Conservation (phyloP, 2,329 filamentous ascomycete species). For the Fusarium albosuccineum region DNA sequence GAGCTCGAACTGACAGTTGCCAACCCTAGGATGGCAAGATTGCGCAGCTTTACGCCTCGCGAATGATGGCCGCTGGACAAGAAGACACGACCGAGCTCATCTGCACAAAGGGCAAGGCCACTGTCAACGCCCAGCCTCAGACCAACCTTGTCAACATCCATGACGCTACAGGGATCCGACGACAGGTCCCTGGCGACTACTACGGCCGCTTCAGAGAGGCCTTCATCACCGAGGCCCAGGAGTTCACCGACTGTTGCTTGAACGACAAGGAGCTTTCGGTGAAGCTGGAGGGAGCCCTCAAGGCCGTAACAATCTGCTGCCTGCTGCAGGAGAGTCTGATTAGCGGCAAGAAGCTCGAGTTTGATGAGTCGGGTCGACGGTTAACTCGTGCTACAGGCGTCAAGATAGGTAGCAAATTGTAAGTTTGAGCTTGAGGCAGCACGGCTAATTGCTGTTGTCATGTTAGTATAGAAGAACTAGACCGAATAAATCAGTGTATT, state of each 20-base stretch:
- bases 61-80: constrained; percentile 16
- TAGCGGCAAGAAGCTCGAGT: constrained; percentile 9
- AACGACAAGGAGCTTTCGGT: constrained; percentile 4
- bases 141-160: constrained; percentile 7
- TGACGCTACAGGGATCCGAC: neutral
- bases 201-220: constrained; percentile 10
- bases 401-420: neutral
- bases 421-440: neutral
- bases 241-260: constrained; percentile 9
- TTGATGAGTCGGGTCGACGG: constrained; percentile 1
- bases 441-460: neutral
- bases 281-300: constrained; percentile 1
- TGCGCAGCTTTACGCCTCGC: constrained; percentile 6
- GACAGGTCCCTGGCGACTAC: constrained; percentile 1
- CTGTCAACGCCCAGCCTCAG: constrained; percentile 2
- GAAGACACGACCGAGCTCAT: constrained; percentile 16
- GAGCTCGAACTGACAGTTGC: neutral
- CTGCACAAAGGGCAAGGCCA: constrained; percentile 2
- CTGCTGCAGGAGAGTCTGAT: constrained; percentile 16
- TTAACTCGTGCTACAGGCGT: neutral
- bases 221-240: constrained; percentile 6
- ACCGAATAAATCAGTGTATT: neutral
- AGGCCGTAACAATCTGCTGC: constrained; percentile 1
- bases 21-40: neutral
- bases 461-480: neutral